A percentile compares a stretch with the other conserved stretches of the same genome.
Evolutionary conservation across 139 green algal genomes (phyloP).

Genomic region (Picochlorum sp.): DNA sequence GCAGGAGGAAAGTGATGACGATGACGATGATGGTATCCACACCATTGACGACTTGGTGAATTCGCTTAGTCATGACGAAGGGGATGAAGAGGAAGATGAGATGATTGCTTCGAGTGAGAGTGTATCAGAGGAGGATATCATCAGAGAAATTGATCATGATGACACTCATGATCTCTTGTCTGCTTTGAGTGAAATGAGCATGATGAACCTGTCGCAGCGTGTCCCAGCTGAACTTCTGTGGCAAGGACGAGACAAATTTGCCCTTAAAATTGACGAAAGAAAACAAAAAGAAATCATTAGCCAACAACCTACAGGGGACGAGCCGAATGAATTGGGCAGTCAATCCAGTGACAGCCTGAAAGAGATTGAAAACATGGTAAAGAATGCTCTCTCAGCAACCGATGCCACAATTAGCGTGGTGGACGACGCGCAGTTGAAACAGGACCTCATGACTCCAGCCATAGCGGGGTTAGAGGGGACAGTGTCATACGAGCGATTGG

Average conservation of each 20-base stretch:
- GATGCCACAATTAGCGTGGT: not conserved
- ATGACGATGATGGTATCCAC: conserved; percentile 12
- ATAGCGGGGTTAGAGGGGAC: not conserved
- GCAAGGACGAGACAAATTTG: not conserved
- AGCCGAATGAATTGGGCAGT: too few species aligned
- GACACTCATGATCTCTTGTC: not conserved
- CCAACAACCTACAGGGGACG: not conserved
- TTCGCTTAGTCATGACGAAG: not conserved
- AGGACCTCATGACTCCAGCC: not conserved
- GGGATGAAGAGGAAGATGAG: not conserved
- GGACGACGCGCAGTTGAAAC: not conserved
- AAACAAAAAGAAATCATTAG: conserved; percentile 4
- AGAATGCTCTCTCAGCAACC: not conserved
- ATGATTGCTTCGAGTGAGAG: not conserved
- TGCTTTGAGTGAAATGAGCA: not conserved
- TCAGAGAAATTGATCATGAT: not conserved
- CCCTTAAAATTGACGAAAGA: not conserved
- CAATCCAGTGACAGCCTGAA: not conserved
- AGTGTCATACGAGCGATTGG: not conserved
- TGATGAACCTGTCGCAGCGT: not conserved
- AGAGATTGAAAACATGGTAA: conserved; percentile 5
- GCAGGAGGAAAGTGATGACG: not conserved
- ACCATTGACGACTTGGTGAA: conserved; percentile 26
- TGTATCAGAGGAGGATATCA: not conserved
- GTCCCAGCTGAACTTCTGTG: not conserved